Evolutionary conservation across 2,329 filamentous ascomycete genomes (phyloP), one percentile per base, ranked within the genome.

Genomic region (Phaeophleospora eucalypticola): DNA sequence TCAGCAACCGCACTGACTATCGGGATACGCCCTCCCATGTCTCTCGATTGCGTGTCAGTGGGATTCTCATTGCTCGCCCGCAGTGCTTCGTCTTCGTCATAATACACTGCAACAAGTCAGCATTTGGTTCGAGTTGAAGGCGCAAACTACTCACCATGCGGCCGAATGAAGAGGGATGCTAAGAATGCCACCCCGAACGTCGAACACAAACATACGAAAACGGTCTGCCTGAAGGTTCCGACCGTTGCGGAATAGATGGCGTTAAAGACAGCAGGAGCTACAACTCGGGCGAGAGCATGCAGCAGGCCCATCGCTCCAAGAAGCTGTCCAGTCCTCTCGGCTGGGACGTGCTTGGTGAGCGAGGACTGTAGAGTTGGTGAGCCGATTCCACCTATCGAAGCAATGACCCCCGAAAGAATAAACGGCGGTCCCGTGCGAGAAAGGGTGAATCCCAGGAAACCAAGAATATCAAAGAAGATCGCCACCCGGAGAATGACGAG

Each of bases 341-440:
- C 76, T 0, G 90, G 88, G 0, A 97, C 84, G 65, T 97, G 93
- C 65, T 96, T 97, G 16, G 89, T 96, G 41, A 96, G 72, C 0
- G 86, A 80, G 1, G 87, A 84, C 62, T 95, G 89, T 41, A 95
- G 75, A 0, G 87, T 93, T 1, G 93, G 90, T 29, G 84, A 85
- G 0, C 86, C 90, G 37, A 97, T 83, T 1, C 90, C 90, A 18
- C 91, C 91, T 33, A 94, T 70, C 0, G 88, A 78, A 1, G 88
- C 84, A 15, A 90, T 59, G 36, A 87, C 73, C 39, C 88, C 91
- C 15, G 83, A 85, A 0, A 81, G 52, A 3, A 87, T 77, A 66
- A 96, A 93, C 0, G 87, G 55, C 0, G 72, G 68, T 2, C 81
- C 78, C 1, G 73, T 77, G 1, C 79, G 77, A 0, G 82, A 78